Conservation (phyloP, 345 rosid species). For the Lepidium africanum region DNA sequence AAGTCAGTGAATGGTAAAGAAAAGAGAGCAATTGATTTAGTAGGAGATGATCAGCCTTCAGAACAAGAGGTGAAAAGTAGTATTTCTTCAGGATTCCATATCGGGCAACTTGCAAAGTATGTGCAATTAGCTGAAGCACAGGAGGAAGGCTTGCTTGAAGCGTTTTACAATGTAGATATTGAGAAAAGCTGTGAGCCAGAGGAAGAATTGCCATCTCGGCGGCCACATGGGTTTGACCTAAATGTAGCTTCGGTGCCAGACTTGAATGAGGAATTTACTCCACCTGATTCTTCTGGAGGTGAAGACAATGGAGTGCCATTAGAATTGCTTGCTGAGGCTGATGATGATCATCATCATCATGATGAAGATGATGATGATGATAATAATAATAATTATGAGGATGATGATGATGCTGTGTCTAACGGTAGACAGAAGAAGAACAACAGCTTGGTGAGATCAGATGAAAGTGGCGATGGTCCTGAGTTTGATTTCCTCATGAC, state of each 20-base stretch:
- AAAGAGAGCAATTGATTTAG: constrained; percentile 29
- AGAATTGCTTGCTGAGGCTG: constrained; percentile 51
- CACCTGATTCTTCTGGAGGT: constrained; percentile 72
- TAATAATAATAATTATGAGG: constrained; percentile 33
- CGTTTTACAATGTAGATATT: constrained; percentile 50
- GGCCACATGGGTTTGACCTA: constrained; percentile 61
- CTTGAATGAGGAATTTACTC: constrained; percentile 82
- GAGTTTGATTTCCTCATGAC: constrained; percentile 57
- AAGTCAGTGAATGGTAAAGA: constrained; percentile 29
- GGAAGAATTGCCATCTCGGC: constrained; percentile 33
- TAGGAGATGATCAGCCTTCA: constrained; percentile 29
- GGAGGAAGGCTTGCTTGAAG: constrained; percentile 60
- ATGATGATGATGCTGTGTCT: constrained; percentile 69
- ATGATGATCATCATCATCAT: neutral
- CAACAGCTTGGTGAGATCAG: constrained; percentile 45
- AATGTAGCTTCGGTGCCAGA: constrained; percentile 85
- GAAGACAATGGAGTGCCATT: constrained; percentile 71
- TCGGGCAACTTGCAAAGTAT: constrained; percentile 63
- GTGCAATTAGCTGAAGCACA: constrained; percentile 66
- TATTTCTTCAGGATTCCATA: constrained; percentile 51
- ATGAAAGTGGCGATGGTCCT: constrained; percentile 48
- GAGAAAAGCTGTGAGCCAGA: constrained; percentile 52
- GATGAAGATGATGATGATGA: constrained; percentile 35
- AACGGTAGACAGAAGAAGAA: constrained; percentile 47
- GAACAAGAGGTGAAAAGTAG: constrained; percentile 29